Evolutionary conservation across 2,329 filamentous ascomycete genomes (phyloP).

Genomic region (Fusarium metavorans): DNA sequence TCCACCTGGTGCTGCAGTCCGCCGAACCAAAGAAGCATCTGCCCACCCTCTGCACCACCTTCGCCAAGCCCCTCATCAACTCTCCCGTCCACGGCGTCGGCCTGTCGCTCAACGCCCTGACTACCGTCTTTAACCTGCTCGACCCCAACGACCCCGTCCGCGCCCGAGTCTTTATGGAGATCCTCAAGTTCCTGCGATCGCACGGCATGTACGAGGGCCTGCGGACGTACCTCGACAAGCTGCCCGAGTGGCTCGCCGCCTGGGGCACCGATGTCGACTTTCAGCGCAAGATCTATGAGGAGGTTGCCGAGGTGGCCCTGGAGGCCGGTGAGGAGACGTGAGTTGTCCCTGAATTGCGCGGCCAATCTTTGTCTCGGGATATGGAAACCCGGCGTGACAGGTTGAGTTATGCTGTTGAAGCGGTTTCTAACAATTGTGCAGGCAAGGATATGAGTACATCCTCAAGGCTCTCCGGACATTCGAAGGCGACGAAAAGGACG

Average conservation of each 20-base stretch:
- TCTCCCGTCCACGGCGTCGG: slow-evolving; percentile 87
- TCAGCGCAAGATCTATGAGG: slow-evolving; percentile 84
- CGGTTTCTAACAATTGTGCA: slow-evolving; percentile 44
- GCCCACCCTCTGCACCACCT: slow-evolving; percentile 87
- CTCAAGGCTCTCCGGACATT: slow-evolving; percentile 73
- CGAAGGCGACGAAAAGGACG: slow-evolving; percentile 66
- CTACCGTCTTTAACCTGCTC: slow-evolving; percentile 97
- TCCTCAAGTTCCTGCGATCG: slow-evolving; percentile 83
- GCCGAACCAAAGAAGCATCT: slow-evolving; percentile 88
- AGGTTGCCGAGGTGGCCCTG: slow-evolving; percentile 83
- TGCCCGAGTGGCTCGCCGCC: slow-evolving; percentile 83
- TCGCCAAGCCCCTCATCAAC: slow-evolving; percentile 86
- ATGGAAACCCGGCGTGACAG: not conserved
- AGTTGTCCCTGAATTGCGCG: slow-evolving; percentile 50
- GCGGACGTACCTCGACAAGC: slow-evolving; percentile 83
- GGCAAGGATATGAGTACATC: slow-evolving; percentile 75
- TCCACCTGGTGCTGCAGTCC: slow-evolving; percentile 91
- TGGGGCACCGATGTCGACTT: slow-evolving; percentile 89
- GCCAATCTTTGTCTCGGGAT: not conserved
- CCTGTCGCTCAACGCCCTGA: slow-evolving; percentile 89
- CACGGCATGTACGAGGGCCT: slow-evolving; percentile 85
- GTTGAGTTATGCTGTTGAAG: not conserved
- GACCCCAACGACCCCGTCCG: slow-evolving; percentile 80
- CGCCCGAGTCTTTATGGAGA: slow-evolving; percentile 90
- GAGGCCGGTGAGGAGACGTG: slow-evolving; percentile 83